Evolutionary conservation across 371 early-diverging fungal genomes (phyloP).

Genomic region (Mortierella sp.): DNA sequence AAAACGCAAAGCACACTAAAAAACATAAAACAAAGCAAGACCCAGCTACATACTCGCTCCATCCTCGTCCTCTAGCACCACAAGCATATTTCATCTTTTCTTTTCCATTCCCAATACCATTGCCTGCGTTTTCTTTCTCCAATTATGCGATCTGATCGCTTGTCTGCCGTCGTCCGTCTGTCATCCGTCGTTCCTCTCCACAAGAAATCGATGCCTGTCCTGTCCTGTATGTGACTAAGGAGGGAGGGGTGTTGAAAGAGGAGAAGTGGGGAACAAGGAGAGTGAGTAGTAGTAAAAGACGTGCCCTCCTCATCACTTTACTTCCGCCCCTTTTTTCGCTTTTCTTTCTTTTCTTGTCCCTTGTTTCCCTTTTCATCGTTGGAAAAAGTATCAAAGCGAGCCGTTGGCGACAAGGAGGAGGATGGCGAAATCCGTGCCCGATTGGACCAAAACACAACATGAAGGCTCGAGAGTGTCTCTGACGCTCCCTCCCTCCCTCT

Average conservation of each 20-base stretch:
- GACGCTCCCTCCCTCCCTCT: background rate
- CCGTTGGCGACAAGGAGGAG: background rate
- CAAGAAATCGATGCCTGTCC: background rate
- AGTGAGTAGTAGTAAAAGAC: background rate
- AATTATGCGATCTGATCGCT: background rate
- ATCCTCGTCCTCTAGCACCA: background rate
- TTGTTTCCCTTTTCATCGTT: background rate
- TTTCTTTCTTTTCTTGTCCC: background rate
- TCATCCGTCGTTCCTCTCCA: background rate
- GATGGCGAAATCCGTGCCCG: background rate
- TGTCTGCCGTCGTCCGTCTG: background rate
- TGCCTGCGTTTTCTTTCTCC: background rate
- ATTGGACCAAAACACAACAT: background rate
- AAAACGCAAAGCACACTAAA: background rate
- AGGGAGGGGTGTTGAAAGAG: background rate
- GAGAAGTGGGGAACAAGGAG: background rate
- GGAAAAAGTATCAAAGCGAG: background rate
- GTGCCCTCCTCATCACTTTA: background rate
- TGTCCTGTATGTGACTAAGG: background rate
- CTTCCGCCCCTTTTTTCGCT: background rate
- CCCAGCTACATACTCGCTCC: background rate
- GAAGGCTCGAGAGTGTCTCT: background rate
- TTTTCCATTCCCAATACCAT: background rate
- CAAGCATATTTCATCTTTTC: background rate
- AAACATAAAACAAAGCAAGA: background rate